phyloP scores from a whole-genome alignment of 2,329 filamentous ascomycete species.

The Sclerotinia minor region DNA sequence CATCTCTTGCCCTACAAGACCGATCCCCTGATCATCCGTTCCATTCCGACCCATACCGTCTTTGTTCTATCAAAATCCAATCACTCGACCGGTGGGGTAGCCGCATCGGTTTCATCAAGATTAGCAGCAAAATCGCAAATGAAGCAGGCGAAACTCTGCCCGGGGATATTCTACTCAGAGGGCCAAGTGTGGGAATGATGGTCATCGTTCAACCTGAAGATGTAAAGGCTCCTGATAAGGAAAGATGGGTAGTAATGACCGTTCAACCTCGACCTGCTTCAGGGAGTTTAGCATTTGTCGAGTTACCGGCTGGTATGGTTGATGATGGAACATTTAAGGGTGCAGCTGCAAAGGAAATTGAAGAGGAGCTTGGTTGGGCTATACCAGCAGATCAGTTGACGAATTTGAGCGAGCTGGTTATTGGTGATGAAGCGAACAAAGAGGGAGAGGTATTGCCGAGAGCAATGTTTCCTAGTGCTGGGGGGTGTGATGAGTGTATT shows the following conservation, averaged over 20 bases:
- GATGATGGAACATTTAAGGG: conserved; percentile 58
- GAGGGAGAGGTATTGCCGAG: conserved; percentile 43
- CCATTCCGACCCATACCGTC: conserved; percentile 53
- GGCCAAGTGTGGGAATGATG: conserved; percentile 61
- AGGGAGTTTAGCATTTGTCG: conserved; percentile 55
- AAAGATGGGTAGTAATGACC: conserved; percentile 59
- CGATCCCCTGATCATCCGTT: conserved; percentile 50
- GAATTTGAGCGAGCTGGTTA: conserved; percentile 56
- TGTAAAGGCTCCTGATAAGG: conserved; percentile 41
- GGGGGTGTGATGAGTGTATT: conserved; percentile 61
- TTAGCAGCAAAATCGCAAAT: conserved; percentile 53
- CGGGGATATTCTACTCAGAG: conserved; percentile 57
- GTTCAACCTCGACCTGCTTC: conserved; percentile 59
- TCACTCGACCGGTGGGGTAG: conserved; percentile 54
- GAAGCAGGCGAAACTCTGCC: conserved; percentile 51
- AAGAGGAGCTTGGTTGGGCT: conserved; percentile 59
- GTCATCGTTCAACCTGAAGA: conserved; percentile 51
- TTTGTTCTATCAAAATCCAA: conserved; percentile 54
- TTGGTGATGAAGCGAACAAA: conserved; percentile 46
- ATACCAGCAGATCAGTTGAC: conserved; percentile 53
- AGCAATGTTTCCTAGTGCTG: conserved; percentile 59
- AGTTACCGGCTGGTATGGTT: conserved; percentile 61
- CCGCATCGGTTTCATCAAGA: conserved; percentile 58
- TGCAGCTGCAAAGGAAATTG: conserved; percentile 59
- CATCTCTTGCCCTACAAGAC: conserved; percentile 27